These are phyloP conservation scores for Rhynchosporium graminicola DNA, from an alignment of 2,329 filamentous ascomycete genomes.

Conservation along the genomic window DNA sequence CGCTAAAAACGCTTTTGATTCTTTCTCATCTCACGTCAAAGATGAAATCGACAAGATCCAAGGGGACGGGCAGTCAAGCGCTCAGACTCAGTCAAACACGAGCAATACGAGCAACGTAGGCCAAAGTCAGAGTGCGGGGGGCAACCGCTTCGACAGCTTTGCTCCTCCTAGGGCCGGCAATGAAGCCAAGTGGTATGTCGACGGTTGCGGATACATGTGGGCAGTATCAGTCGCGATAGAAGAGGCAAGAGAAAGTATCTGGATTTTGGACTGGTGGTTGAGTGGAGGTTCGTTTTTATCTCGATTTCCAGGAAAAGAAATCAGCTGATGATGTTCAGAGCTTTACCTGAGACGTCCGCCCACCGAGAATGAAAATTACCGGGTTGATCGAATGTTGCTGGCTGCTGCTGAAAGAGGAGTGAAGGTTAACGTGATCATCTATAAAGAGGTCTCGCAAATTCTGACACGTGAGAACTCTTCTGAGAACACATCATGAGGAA, in stretches of 20 bases:
- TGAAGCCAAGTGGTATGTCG: constrained; percentile 83
- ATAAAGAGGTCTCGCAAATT: constrained; percentile 86
- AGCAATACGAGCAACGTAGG: constrained; percentile 45
- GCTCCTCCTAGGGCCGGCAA: constrained; percentile 71
- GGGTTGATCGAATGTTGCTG: constrained; percentile 79
- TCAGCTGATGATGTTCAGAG: constrained; percentile 48
- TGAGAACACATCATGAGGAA: background rate
- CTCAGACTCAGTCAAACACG: constrained; percentile 49
- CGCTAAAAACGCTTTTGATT: constrained; percentile 21
- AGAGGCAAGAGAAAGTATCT: constrained; percentile 71
- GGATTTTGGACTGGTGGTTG: constrained; percentile 90
- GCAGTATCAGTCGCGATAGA: constrained; percentile 80
- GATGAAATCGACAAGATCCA: constrained; percentile 23
- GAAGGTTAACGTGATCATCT: constrained; percentile 81
- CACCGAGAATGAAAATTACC: constrained; percentile 77
- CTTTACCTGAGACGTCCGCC: constrained; percentile 84
- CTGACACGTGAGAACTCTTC: constrained; percentile 66
- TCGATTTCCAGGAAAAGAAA: background rate
- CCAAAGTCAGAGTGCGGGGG: constrained; percentile 45
- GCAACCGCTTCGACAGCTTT: constrained; percentile 66
- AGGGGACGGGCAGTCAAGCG: constrained; percentile 42
- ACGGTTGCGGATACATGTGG: constrained; percentile 82
- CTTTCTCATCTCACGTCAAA: constrained; percentile 29
- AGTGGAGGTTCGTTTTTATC: constrained; percentile 53
- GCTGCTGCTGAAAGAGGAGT: constrained; percentile 83